Evolutionary conservation across 805 yeast species (phyloP).

Genomic region (Saturnispora saitoi): DNA sequence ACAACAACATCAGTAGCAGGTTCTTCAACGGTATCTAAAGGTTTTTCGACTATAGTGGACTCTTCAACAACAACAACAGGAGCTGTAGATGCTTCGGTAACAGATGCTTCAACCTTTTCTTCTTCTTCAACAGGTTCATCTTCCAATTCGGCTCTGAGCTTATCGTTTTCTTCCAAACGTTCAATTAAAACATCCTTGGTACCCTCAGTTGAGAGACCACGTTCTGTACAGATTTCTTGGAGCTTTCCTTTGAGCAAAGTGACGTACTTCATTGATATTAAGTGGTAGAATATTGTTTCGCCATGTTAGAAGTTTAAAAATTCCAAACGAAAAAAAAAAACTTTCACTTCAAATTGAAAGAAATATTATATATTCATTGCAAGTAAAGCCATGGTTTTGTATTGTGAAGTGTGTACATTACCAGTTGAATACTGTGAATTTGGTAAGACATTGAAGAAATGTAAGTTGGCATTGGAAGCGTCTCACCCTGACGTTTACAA

Average conservation of each 20-base stretch:
- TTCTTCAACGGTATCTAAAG: too few relatives aligned
- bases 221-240: slow-evolving; percentile 62
- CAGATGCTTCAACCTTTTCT: slow-evolving; percentile 4
- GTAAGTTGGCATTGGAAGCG: slow-evolving; percentile 73
- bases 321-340: background rate
- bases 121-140: slow-evolving; percentile 17
- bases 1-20: slow-evolving; percentile 6
- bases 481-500: slow-evolving; percentile 49
- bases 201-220: slow-evolving; percentile 64
- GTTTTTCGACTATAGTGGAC: slow-evolving; percentile 13
- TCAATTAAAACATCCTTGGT: slow-evolving; percentile 71
- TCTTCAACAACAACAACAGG: background rate
- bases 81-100: background rate
- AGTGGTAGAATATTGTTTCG: background rate
- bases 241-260: slow-evolving; percentile 75
- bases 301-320: background rate
- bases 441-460: slow-evolving; percentile 69
- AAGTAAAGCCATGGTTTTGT: slow-evolving; percentile 31
- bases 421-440: slow-evolving; percentile 95
- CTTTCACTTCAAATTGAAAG: background rate
- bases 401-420: slow-evolving; percentile 72
- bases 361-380: background rate
- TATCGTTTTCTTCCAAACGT: slow-evolving; percentile 54
- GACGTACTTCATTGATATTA: slow-evolving; percentile 31
- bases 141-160: slow-evolving; percentile 24